Percentiles rank a stretch among this genome's conserved stretches.
These are phyloP conservation scores for Balakata baccata DNA, from an alignment of 345 rosid genomes.

Conservation along the genomic window DNA sequence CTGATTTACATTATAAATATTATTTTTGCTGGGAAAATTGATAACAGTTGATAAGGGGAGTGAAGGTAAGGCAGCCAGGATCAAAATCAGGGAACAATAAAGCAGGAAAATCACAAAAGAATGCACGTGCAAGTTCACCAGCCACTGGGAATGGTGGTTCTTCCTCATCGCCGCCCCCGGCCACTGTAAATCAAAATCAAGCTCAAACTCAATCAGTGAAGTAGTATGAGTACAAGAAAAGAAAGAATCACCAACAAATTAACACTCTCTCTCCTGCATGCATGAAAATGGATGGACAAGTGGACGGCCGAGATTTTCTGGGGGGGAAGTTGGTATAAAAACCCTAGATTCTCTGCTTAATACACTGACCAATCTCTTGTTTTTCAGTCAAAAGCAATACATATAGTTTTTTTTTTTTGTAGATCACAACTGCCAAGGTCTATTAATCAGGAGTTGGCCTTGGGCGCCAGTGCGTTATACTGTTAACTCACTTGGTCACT, in stretches of 20 bases:
- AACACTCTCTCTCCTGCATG: constrained; percentile 43
- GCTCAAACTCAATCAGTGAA: constrained; percentile 29
- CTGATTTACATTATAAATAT: not conserved
- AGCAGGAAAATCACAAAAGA: constrained; percentile 65
- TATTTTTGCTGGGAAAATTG: not conserved
- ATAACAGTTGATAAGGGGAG: constrained; percentile 84
- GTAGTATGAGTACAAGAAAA: constrained; percentile 9
- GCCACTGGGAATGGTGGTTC: constrained; percentile 14
- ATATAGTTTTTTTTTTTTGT: not conserved
- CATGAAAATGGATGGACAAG: constrained; percentile 37
- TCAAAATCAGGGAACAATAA: constrained; percentile 57
- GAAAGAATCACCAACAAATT: constrained; percentile 18
- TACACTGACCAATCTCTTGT: not conserved
- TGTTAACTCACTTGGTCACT: no score
- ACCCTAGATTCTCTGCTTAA: constrained; percentile 17
- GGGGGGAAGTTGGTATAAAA: not conserved
- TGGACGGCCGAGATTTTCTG: constrained; percentile 24
- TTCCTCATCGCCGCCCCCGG: not conserved
- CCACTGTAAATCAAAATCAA: not conserved
- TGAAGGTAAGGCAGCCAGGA: constrained; percentile 85
- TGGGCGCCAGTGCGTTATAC: no score
- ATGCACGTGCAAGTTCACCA: constrained; percentile 36
- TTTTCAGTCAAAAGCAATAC: constrained; percentile 12
- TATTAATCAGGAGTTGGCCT: no score
- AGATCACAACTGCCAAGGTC: constrained; percentile 10